Evolutionary conservation across 2,329 filamentous ascomycete species (phyloP).

Genomic region (Periconia macrospinosa): DNA sequence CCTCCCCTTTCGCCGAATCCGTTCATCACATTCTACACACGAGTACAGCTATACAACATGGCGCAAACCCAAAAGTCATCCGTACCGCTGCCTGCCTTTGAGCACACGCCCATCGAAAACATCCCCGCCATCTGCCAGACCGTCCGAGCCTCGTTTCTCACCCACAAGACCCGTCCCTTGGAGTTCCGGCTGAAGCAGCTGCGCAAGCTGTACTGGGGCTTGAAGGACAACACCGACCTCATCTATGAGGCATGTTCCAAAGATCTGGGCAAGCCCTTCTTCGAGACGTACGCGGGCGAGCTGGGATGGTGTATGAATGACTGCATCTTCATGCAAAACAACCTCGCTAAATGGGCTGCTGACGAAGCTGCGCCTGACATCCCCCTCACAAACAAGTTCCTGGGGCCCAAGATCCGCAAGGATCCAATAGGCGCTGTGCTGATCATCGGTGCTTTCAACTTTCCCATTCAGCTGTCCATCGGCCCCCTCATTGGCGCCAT

Average conservation of each 20-base stretch:
- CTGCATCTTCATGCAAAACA: slow-evolving; percentile 74
- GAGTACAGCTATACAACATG: not conserved
- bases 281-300: slow-evolving; percentile 76
- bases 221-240: slow-evolving; percentile 75
- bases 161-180: slow-evolving; percentile 79
- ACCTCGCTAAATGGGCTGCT: slow-evolving; percentile 78
- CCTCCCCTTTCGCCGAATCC: not conserved
- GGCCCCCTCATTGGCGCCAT: slow-evolving; percentile 86
- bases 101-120: slow-evolving; percentile 39
- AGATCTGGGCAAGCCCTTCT: slow-evolving; percentile 77
- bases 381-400: slow-evolving; percentile 65
- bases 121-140: slow-evolving; percentile 47
- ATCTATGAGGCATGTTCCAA: slow-evolving; percentile 73
- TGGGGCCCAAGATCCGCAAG: slow-evolving; percentile 78
- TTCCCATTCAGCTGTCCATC: slow-evolving; percentile 79
- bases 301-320: slow-evolving; percentile 79
- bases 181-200: slow-evolving; percentile 84
- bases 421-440: slow-evolving; percentile 83
- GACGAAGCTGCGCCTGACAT: slow-evolving; percentile 78
- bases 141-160: slow-evolving; percentile 70
- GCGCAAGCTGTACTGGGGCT: slow-evolving; percentile 90
- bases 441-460: slow-evolving; percentile 92
- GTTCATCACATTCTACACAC: too few species aligned
- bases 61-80: slow-evolving; percentile 7
- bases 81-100: slow-evolving; percentile 33